A percentile compares a stretch with the other conserved stretches of the same genome.
phyloP scores from a whole-genome alignment of 164 flowering plant species.

The Brasenia schreberi region DNA sequence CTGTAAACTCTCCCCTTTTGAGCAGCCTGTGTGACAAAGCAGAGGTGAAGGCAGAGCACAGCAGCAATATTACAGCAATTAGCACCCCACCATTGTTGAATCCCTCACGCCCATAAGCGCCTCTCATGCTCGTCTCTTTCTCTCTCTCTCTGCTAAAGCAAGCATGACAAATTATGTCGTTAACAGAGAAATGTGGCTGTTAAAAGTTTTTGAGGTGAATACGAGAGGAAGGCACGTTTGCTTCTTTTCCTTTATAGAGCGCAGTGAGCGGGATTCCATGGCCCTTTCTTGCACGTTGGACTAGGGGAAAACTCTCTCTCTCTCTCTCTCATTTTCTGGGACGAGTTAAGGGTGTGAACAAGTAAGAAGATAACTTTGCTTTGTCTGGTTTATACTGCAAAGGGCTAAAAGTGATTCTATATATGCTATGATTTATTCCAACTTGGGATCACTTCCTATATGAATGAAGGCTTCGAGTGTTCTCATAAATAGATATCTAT shows the following conservation, averaged over 20 bases:
- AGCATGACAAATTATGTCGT: too few species aligned
- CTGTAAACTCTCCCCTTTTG: not conserved
- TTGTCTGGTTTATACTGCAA: too few species aligned
- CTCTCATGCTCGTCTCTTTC: not conserved
- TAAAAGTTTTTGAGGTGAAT: slow-evolving; percentile 15
- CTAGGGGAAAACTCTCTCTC: not conserved
- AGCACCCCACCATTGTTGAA: not conserved
- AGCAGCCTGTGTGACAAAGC: not conserved
- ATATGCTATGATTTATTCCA: too few species aligned
- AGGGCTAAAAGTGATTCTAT: too few species aligned
- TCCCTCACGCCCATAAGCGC: not conserved
- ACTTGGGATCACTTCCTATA: too few species aligned
- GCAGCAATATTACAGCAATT: not conserved
- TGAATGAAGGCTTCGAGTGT: too few species aligned
- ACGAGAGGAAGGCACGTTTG: not conserved
- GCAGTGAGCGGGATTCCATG: slow-evolving; percentile 1
- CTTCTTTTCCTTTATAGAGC: slow-evolving; percentile 1
- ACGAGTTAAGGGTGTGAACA: too few species aligned
- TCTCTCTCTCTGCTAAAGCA: not conserved
- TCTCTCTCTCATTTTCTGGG: not conserved
- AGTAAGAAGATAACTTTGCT: too few species aligned
- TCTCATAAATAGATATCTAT: too few species aligned
- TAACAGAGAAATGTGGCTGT: slow-evolving; percentile 10
- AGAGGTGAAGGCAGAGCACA: not conserved
- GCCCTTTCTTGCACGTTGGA: slow-evolving; percentile 3